Evolutionary conservation across 768 basidiomycete genomes (phyloP).

Genomic region (Pleurotus eryngii): DNA sequence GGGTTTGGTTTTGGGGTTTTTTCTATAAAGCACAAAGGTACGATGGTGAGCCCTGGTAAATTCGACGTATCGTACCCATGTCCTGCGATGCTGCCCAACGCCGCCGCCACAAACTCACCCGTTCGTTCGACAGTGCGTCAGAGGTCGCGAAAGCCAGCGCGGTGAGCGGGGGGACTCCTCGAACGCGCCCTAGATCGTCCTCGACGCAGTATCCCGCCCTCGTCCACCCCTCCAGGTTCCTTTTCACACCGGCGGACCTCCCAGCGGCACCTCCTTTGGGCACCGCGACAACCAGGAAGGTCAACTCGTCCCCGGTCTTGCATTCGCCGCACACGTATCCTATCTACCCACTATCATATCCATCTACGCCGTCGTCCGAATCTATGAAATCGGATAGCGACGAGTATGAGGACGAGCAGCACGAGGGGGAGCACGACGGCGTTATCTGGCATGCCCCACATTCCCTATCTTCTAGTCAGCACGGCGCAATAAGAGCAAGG

Average conservation of each 20-base stretch:
- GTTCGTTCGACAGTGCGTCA: background rate
- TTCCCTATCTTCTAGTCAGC: background rate
- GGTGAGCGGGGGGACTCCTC: background rate
- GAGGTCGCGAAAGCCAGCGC: background rate
- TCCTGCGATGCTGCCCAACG: no score
- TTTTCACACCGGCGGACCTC: conserved; percentile 21
- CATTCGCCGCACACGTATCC: conserved; percentile 2
- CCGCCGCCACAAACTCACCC: background rate
- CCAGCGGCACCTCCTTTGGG: conserved; percentile 18
- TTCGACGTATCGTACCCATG: no score
- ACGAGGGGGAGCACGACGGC: conserved; percentile 26
- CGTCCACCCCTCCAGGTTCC: conserved; percentile 12
- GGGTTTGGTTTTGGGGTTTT: no score
- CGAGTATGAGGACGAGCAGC: conserved; percentile 8
- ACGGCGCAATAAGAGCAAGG: background rate
- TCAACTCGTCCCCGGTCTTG: conserved; percentile 21
- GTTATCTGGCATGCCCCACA: conserved; percentile 25
- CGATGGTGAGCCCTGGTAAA: no score
- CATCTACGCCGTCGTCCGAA: background rate
- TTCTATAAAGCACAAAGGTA: no score
- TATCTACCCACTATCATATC: background rate
- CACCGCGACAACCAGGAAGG: conserved; percentile 17
- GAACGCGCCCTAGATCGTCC: background rate
- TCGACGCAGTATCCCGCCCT: background rate
- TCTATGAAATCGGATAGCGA: conserved; percentile 29